Evolutionary conservation across 2,329 filamentous ascomycete genomes (phyloP).

Genomic region (Xylaria arbuscula): DNA sequence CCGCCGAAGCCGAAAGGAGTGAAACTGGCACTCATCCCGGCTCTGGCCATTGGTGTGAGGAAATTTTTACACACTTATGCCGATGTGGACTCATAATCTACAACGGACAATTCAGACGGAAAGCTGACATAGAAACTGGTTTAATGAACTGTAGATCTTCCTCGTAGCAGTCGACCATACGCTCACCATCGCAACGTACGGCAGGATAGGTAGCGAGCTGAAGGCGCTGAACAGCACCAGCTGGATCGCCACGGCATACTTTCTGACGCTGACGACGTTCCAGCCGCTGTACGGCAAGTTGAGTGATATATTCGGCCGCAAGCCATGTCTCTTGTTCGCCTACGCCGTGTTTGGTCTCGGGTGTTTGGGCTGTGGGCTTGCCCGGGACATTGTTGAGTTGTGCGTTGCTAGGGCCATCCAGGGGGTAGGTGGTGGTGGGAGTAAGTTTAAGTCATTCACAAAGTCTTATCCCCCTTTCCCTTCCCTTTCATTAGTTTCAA

Average conservation of each 20-base stretch:
- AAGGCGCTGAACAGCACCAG: slow-evolving; percentile 78
- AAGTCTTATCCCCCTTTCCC: background rate
- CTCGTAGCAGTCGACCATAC: slow-evolving; percentile 81
- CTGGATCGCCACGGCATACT: slow-evolving; percentile 49
- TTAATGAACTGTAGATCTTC: slow-evolving; percentile 66
- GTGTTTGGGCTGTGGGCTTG: slow-evolving; percentile 58
- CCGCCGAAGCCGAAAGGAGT: slow-evolving; percentile 42
- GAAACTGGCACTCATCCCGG: slow-evolving; percentile 46
- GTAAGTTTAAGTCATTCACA: slow-evolving; percentile 17
- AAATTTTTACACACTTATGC: background rate
- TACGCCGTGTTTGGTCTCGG: slow-evolving; percentile 61
- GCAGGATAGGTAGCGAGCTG: slow-evolving; percentile 79
- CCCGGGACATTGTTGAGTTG: slow-evolving; percentile 55
- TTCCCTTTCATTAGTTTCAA: background rate
- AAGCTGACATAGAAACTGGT: background rate
- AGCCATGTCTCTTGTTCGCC: slow-evolving; percentile 52
- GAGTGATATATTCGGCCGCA: slow-evolving; percentile 61
- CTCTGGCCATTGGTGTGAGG: slow-evolving; percentile 46
- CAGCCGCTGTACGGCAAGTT: slow-evolving; percentile 61
- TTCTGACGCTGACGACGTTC: slow-evolving; percentile 54
- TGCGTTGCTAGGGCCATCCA: slow-evolving; percentile 50
- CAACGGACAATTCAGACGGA: background rate
- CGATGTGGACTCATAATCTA: background rate
- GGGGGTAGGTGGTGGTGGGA: slow-evolving; percentile 56
- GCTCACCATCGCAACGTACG: slow-evolving; percentile 81